These are phyloP conservation scores for Vaccinium corymbosum DNA, from an alignment of 148 eudicot genomes.

Conservation along the genomic window DNA sequence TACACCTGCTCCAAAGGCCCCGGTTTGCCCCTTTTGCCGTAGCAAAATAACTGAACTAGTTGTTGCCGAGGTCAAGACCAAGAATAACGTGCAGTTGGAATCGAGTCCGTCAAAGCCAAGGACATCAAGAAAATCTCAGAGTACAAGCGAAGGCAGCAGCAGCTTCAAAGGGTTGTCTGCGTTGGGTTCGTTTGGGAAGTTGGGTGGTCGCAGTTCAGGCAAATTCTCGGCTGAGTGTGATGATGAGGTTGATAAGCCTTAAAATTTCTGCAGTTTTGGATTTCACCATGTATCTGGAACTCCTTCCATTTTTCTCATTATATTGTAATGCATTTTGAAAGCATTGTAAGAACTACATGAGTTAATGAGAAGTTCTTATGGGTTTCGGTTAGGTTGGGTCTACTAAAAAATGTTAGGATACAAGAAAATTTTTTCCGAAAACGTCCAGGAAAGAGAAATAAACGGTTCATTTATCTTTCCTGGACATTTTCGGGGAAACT, in stretches of 20 bases:
- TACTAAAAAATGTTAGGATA: no score
- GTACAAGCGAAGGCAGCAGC: constrained; percentile 16
- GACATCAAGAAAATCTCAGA: constrained; percentile 21
- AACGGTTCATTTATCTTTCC: no score
- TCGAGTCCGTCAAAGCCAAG: constrained; percentile 27
- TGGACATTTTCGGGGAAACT: no score
- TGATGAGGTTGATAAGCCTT: constrained; percentile 22
- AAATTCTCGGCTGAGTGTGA: constrained; percentile 23
- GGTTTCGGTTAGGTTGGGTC: not conserved
- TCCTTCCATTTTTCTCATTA: not conserved
- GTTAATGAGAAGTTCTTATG: not conserved
- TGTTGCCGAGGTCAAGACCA: constrained; percentile 21
- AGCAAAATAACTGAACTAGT: constrained; percentile 25
- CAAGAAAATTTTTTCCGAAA: no score
- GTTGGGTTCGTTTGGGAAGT: constrained; percentile 32
- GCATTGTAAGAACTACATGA: not conserved
- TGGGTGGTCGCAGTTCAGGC: constrained; percentile 25
- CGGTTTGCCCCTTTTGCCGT: constrained; percentile 34
- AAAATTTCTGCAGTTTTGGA: not conserved
- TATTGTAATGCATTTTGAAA: not conserved
- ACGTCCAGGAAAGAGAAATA: no score
- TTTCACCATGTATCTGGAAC: not conserved
- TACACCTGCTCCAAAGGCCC: constrained; percentile 14
- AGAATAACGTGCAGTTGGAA: constrained; percentile 14
- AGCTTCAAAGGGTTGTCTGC: constrained; percentile 24